phyloP scores from a whole-genome alignment of 2,329 filamentous ascomycete genomes.

The Trichoderma guizhouense region DNA sequence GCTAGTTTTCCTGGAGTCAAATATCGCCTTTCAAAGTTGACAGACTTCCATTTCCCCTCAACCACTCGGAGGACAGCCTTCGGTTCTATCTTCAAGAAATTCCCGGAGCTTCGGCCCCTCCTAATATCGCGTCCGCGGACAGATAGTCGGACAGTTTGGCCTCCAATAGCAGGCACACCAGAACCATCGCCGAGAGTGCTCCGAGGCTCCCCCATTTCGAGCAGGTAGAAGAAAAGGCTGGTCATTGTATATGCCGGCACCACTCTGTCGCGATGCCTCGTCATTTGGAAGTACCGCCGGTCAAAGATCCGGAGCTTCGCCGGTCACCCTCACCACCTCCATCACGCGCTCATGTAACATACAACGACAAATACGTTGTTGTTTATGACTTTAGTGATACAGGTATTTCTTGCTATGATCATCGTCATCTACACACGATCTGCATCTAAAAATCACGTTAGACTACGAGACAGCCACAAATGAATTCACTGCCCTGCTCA shows the following conservation, averaged over 20 bases:
- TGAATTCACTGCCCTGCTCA: slow-evolving; percentile 46
- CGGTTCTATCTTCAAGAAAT: background rate
- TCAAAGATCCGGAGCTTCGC: slow-evolving; percentile 1
- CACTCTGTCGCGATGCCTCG: slow-evolving; percentile 1
- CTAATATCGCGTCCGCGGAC: background rate
- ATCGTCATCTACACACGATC: background rate
- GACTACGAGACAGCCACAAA: slow-evolving; percentile 34
- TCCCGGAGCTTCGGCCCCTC: slow-evolving; percentile 3
- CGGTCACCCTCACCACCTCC: slow-evolving; percentile 3
- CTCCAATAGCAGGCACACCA: background rate
- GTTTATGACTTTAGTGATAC: slow-evolving; percentile 36
- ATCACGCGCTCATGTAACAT: slow-evolving; percentile 16
- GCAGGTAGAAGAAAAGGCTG: background rate
- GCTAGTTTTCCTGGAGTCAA: background rate
- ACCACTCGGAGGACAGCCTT: background rate
- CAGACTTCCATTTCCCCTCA: background rate
- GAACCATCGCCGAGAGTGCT: background rate
- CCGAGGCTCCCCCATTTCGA: background rate
- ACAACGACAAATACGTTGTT: slow-evolving; percentile 42
- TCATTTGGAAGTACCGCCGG: slow-evolving; percentile 6
- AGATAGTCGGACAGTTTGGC: background rate
- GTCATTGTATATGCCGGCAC: background rate
- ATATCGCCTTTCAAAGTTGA: background rate
- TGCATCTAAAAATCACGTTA: slow-evolving; percentile 18
- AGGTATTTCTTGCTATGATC: slow-evolving; percentile 26